Evolutionary conservation across 2,329 filamentous ascomycete genomes (phyloP).

Genomic region (Mycosphaerella arachidis): DNA sequence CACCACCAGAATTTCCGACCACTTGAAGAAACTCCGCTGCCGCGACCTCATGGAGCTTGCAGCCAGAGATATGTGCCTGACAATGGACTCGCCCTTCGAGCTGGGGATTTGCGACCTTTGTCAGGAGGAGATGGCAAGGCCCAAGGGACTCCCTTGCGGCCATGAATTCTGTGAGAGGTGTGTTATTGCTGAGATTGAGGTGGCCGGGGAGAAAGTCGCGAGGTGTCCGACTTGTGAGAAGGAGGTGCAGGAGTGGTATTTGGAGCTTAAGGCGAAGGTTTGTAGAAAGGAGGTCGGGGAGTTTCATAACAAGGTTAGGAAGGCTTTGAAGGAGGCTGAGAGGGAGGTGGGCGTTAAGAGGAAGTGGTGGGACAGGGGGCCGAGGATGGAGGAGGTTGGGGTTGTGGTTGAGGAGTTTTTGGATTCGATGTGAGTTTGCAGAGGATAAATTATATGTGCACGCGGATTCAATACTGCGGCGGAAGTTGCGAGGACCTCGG

Average conservation of each 20-base stretch:
- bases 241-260: background rate
- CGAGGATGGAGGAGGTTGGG: background rate
- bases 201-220: background rate
- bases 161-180: background rate
- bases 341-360: background rate
- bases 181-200: background rate
- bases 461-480: too few relatives aligned
- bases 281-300: background rate
- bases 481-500: too few relatives aligned
- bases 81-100: background rate
- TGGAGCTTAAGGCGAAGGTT: background rate
- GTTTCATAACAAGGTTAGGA: background rate
- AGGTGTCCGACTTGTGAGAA: background rate
- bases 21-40: background rate
- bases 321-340: background rate
- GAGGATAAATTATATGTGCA: too few relatives aligned
- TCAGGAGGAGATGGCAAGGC: background rate
- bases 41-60: background rate
- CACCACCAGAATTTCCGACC: background rate
- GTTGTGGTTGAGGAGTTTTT: background rate
- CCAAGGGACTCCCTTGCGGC: background rate
- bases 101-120: background rate
- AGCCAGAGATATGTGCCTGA: background rate
- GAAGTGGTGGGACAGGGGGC: background rate
- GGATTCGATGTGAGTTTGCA: background rate